Base-by-base conservation (phyloP, 192 early-diverging fungal species). In the Ambispora gerdemannii region DNA sequence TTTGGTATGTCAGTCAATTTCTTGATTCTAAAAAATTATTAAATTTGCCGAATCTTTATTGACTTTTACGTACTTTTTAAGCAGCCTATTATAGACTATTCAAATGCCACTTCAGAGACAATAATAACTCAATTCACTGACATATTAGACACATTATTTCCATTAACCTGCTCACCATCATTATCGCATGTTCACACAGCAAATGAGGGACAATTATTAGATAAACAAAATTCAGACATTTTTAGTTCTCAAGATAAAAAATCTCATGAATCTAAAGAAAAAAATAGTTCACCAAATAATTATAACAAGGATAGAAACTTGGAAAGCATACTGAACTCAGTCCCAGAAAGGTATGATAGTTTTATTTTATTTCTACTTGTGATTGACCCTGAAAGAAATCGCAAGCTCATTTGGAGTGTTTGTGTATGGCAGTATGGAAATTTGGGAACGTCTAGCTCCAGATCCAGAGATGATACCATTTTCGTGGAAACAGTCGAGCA, bases 401-500 rank as follows among this genome's bases (percentile, higher is more conserved):
- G 38, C 38, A 43, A 43, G 6, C 38, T 10, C 38, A 10, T 43
- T 43, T 43, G 38, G 6, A 43, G 38, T 10, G 38, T 43, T 43
- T 49, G 11, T 47, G 24, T 47, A 64, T 38, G 15, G 24, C 24
- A 70, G 68, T 19, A 15, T 49, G 15, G 30, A 28, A 47, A 70
- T 70, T 59, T 70, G 52, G 68, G 22, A 36, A n/a, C 35, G 49
- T 35, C 35, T 70, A 59, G 52, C 55, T 49, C 22, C 47, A 20
- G 68, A 70, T 17, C 25, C 35, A 28, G 35, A 47, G 11, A 74
- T 73, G 30, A 71, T 74, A 11, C 79, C 73, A 25, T 80, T 80
- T 73, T 75, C 75, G 43, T 80, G 79, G 79, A 80, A 80, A 60
- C 31, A 74, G 30, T 80, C 79, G 0, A 50, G 60, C 8, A 52